Base-by-base conservation (phyloP, 2,329 filamentous ascomycete species). In the Trichoderma semiorbis region DNA sequence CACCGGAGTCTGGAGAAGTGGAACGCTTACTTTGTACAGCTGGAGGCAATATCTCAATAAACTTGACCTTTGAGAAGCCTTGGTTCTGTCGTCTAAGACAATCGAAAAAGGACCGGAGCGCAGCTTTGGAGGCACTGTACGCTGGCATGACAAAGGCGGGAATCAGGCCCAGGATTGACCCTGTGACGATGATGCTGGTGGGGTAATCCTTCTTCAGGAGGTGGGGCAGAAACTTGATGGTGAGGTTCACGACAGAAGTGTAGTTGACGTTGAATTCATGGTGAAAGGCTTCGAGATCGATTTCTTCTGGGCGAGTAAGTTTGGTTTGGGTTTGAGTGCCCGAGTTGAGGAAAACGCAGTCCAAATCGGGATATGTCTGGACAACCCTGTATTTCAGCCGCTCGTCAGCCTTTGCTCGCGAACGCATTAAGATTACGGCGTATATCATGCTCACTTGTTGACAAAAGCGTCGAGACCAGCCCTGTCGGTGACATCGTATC, bases 311-410 rank as follows among this genome's bases (percentile, higher is more conserved):
- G 11, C 67, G 32, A 50, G 66, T 57, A 10, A 76, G 21, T 73
- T 75, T 24, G 75, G 85, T 75, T 0, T 75, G 75, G 24, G 79
- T 80, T 77, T 91, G 88, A 47, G 86, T 80, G 32, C 87, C 88
- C 0, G 88, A 84, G 77, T 90, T 90, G 69, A 90, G 80, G 70
- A 90, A 78, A 34, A 90, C 77, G 73, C 83, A 85, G 78, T 90
- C 87, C 32, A 90, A 83, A 32, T 84, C 79, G 0, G 87, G 85
- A 75, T 87, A 82, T 1, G 69, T 67, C 14, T 73, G 47, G 26
- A 73, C 61, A 12, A 75, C 69, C 10, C 72, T 73, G 39, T 2
- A n/a, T 3, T 34, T 2, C 28, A n/a, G 3, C 16, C 11, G 1
- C 18, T 12, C 2, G 28, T 66, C 43, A 70, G 69, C 7, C 11